These are phyloP conservation scores for Magnaporthales sp. DNA, from an alignment of 2,329 filamentous ascomycete genomes.

Conservation along the genomic window DNA sequence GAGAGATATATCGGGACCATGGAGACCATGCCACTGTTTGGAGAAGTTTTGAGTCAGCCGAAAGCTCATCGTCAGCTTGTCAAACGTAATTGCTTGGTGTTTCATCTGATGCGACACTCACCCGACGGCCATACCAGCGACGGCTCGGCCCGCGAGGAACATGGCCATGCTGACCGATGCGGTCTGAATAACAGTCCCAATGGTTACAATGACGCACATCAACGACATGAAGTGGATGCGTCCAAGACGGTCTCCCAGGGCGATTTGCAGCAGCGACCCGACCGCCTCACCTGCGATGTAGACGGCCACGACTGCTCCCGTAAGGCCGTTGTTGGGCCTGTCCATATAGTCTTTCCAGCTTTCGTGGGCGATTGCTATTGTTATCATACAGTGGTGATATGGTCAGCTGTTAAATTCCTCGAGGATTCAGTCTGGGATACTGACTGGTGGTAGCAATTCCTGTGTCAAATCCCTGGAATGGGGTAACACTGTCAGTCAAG, in stretches of 20 bases:
- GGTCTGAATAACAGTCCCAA: constrained; percentile 44
- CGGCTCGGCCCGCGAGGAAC: constrained; percentile 39
- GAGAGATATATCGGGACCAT: constrained; percentile 47
- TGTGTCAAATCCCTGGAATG: no score
- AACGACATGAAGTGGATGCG: constrained; percentile 45
- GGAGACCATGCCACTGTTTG: constrained; percentile 33
- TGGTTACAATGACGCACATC: constrained; percentile 44
- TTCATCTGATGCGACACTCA: no score
- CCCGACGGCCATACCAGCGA: constrained; percentile 38
- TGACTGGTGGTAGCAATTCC: no score
- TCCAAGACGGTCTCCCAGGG: constrained; percentile 42
- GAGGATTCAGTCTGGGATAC: no score
- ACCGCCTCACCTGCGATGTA: constrained; percentile 52
- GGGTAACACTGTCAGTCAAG: no score
- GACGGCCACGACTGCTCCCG: constrained; percentile 45
- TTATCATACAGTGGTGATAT: no score
- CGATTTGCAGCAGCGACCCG: constrained; percentile 43
- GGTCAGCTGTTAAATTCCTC: no score
- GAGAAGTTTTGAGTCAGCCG: no score
- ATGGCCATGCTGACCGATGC: constrained; percentile 45
- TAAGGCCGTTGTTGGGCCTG: constrained; percentile 43
- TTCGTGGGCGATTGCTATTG: constrained; percentile 14
- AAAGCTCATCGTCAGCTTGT: constrained; percentile 1
- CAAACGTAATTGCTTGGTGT: no score
- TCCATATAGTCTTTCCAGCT: constrained; percentile 53